Conservation (phyloP, 345 rosid species). For the Clarkia xantiana region DNA sequence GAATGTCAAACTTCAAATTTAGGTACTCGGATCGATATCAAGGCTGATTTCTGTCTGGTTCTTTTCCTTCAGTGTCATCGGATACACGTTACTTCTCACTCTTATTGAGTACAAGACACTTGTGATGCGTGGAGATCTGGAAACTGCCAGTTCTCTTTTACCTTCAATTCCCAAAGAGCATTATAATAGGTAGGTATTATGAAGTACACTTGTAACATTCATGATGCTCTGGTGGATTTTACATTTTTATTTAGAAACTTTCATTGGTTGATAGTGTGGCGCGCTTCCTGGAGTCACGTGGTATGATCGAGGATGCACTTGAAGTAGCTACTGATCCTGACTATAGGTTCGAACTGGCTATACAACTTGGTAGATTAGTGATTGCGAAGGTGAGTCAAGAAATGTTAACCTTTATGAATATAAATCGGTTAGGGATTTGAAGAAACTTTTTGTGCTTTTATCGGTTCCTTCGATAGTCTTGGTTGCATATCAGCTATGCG, state of each 20-base stretch:
- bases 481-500: not conserved
- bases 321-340: constrained; percentile 97
- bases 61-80: constrained; percentile 25
- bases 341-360: constrained; percentile 89
- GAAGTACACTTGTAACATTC: no score
- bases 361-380: constrained; percentile 87
- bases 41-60: not conserved
- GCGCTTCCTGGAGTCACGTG: constrained; percentile 92
- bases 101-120: constrained; percentile 42
- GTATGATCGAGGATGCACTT: constrained; percentile 90
- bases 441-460: not conserved
- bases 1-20: no score
- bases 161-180: constrained; percentile 40
- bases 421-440: no score
- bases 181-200: constrained; percentile 23
- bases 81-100: constrained; percentile 42
- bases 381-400: constrained; percentile 57
- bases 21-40: not conserved
- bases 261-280: constrained; percentile 62
- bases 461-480: not conserved
- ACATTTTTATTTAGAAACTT: constrained; percentile 11
- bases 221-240: not conserved
- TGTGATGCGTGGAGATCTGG: constrained; percentile 43
- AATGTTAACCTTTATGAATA: not conserved
- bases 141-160: constrained; percentile 29